These are phyloP conservation scores for Malus orientalis DNA, from an alignment of 306 rosid species.

Conservation along the genomic window DNA sequence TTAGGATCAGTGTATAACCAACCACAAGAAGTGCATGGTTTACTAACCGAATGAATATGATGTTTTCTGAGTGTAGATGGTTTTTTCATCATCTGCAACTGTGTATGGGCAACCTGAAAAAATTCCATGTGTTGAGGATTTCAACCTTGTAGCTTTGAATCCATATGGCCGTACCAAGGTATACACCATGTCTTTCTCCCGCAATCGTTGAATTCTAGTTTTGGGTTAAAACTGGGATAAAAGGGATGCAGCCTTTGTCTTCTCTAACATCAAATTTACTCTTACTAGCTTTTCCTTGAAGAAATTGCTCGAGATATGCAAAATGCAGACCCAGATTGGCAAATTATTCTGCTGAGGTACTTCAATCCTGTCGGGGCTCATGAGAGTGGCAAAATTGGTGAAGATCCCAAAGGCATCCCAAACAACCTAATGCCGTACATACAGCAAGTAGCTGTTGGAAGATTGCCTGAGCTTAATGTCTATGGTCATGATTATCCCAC, in stretches of 20 bases:
- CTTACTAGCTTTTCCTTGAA: slow-evolving; percentile 69
- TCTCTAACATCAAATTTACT: slow-evolving; percentile 5
- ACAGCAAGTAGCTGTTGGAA: slow-evolving; percentile 91
- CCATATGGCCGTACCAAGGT: slow-evolving; percentile 97
- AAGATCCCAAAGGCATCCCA: slow-evolving; percentile 94
- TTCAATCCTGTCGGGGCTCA: slow-evolving; percentile 98
- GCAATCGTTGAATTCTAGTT: neutral
- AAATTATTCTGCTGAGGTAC: slow-evolving; percentile 69
- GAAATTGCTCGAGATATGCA: slow-evolving; percentile 81
- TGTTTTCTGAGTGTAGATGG: slow-evolving; percentile 48
- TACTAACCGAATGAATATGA: slow-evolving; percentile 6
- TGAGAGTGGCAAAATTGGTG: slow-evolving; percentile 88
- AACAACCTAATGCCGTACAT: slow-evolving; percentile 95
- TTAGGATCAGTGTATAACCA: neutral
- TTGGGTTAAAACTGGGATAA: neutral
- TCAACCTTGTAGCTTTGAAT: slow-evolving; percentile 56
- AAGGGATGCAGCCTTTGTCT: slow-evolving; percentile 6
- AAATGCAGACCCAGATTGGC: slow-evolving; percentile 82
- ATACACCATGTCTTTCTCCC: slow-evolving; percentile 3
- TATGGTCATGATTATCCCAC: slow-evolving; percentile 87
- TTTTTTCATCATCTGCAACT: slow-evolving; percentile 89
- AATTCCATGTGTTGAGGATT: slow-evolving; percentile 82
- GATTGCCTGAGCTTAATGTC: slow-evolving; percentile 80
- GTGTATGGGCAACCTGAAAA: slow-evolving; percentile 91
- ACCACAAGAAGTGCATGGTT: neutral